phyloP scores from a whole-genome alignment of 305 asterid genomes.

The Andrographis paniculata region DNA sequence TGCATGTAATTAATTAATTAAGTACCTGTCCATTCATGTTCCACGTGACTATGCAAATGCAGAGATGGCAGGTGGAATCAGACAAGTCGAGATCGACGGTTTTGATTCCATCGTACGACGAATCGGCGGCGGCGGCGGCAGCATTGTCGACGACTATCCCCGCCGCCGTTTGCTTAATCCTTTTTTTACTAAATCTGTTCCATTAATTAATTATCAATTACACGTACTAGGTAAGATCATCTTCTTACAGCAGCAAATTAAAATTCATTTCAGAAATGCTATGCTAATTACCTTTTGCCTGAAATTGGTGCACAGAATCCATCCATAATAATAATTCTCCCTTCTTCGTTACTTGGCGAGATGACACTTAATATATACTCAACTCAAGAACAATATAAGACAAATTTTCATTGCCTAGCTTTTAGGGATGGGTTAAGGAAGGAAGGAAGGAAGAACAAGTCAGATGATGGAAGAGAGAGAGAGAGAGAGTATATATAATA shows the following conservation, averaged over 20 bases:
- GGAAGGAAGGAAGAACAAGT: slow-evolving; percentile 19
- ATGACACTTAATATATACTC: no score
- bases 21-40: slow-evolving; percentile 70
- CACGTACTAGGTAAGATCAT: neutral
- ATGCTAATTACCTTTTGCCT: slow-evolving; percentile 17
- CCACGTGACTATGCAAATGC: slow-evolving; percentile 62
- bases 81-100: slow-evolving; percentile 45
- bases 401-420: no score
- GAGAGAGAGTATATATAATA: no score
- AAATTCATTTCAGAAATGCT: neutral
- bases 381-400: no score
- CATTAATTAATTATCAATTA: no score
- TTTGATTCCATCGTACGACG: slow-evolving; percentile 51
- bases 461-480: slow-evolving; percentile 13
- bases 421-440: no score
- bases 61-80: slow-evolving; percentile 31
- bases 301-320: slow-evolving; percentile 18
- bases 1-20: no score
- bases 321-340: no score
- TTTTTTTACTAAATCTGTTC: slow-evolving; percentile 16
- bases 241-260: neutral
- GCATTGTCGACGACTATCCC: slow-evolving; percentile 22
- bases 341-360: no score
- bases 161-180: slow-evolving; percentile 17
- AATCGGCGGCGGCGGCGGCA: no score